Conservation (phyloP, 2,329 filamentous ascomycete species). For the Penicillium sp. region DNA sequence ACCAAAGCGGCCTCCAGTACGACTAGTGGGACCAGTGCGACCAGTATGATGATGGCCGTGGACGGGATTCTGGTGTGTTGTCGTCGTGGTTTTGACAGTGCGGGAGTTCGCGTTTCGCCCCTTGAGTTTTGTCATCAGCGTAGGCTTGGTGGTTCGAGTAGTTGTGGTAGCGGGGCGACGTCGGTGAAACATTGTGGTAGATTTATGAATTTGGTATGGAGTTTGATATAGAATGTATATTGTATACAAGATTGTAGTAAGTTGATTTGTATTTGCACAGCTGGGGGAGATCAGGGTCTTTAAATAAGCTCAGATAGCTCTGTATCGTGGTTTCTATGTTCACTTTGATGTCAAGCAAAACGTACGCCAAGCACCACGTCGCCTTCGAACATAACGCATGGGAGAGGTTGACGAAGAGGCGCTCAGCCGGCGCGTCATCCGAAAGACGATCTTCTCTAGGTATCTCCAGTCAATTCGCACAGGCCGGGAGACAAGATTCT, state of each 20-base stretch:
- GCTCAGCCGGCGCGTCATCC: slow-evolving; percentile 21
- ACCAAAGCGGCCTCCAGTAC: not conserved
- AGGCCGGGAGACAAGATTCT: not conserved
- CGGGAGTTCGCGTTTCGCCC: slow-evolving; percentile 38
- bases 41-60: not conserved
- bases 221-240: not conserved
- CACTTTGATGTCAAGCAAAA: not conserved
- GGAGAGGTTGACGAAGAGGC: slow-evolving; percentile 13
- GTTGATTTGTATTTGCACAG: not conserved
- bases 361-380: slow-evolving; percentile 22
- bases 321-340: not conserved
- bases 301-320: not conserved
- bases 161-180: slow-evolving; percentile 30
- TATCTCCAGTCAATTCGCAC: not conserved
- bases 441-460: slow-evolving; percentile 16
- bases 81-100: slow-evolving; percentile 42
- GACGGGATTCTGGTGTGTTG: slow-evolving; percentile 31
- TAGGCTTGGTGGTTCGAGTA: slow-evolving; percentile 49
- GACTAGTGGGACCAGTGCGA: slow-evolving; percentile 25
- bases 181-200: slow-evolving; percentile 22
- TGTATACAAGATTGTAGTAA: not conserved
- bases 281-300: not conserved
- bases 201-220: not conserved
- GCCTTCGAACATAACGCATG: slow-evolving; percentile 6
- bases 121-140: slow-evolving; percentile 56